Base-by-base conservation (phyloP, 768 basidiomycete species). In the Trametopsis cervina region DNA sequence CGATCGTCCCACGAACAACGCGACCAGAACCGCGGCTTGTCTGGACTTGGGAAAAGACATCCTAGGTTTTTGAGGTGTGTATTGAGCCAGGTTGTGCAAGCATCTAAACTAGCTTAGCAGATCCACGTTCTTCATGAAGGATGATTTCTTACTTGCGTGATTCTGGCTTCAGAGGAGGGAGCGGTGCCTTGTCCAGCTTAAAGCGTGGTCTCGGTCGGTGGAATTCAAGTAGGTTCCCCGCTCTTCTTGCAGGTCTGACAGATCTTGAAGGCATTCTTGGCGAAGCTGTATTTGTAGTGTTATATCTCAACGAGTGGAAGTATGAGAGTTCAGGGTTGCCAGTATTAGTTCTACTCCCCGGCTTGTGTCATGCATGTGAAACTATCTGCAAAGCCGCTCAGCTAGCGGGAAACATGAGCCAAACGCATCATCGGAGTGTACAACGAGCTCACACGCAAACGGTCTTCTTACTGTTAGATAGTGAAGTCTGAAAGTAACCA, bases 1-100 rank as follows among this genome's bases (percentile, higher is more conserved):
- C 24, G 74, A 72, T 5, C 91, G 70, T 0, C 92, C 92, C 2
- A 91, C 80, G 51, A 95, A 95, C 42, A 95, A 59, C 10, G 89
- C 87, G 0, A 92, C 84, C 9, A 92, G 74, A 0, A 92, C 89
- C 0, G 87, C 87, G 0, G 89, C 85, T 44, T 76, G 73, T 42
- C 75, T 66, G 5, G 77, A 73, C 11, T 78, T 71, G 0, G 87
- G 87, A 43, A 77, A 68, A 20, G 46, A 58, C 29, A 66, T 6
- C 51, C 44, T 49, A 0, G 58, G 61, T 44, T 69, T 71, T 1
- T 72, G 71, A 2, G 73, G 54, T 2, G 66, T 67, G 57, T 84
- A 80, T 3, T 67, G 56, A 0, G 71, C 72, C 4, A 84, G 67
- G 46, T 76, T 81, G 41, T 70, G 67, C 15, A 85, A 62, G 56